These are phyloP conservation scores for Aspergillus hortae DNA, from an alignment of 2,329 filamentous ascomycete genomes.

Conservation along the genomic window DNA sequence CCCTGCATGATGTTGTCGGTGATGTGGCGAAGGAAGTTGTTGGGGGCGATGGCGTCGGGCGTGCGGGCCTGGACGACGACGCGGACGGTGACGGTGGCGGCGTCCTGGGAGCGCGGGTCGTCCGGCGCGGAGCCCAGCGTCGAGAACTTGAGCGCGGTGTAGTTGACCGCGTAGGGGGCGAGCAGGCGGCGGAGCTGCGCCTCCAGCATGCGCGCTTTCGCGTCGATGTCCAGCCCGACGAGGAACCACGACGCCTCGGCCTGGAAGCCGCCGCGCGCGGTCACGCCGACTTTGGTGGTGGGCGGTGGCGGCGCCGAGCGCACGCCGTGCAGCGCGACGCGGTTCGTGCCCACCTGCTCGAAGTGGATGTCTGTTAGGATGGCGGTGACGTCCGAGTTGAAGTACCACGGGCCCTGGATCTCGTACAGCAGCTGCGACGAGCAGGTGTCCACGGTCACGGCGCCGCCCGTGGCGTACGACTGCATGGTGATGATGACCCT, in stretches of 20 bases:
- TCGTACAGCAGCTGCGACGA: constrained; percentile 54
- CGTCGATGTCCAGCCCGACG: constrained; percentile 43
- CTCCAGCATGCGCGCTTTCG: constrained; percentile 47
- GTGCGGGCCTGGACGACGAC: constrained; percentile 46
- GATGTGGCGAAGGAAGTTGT: constrained; percentile 34
- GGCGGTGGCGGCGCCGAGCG: constrained; percentile 44
- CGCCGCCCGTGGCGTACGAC: constrained; percentile 35
- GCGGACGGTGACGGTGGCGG: constrained; percentile 40
- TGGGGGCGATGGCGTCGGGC: constrained; percentile 31
- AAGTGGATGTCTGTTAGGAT: constrained; percentile 51
- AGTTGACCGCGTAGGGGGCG: constrained; percentile 29
- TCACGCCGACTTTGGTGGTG: constrained; percentile 51
- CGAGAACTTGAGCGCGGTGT: constrained; percentile 28
- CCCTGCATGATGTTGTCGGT: constrained; percentile 40
- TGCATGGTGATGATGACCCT: constrained; percentile 45
- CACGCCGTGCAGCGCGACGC: constrained; percentile 48
- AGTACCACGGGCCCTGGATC: constrained; percentile 55
- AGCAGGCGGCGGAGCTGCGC: constrained; percentile 41
- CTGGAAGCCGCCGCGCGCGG: constrained; percentile 46
- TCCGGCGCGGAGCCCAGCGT: constrained; percentile 26
- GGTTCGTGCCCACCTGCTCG: constrained; percentile 48
- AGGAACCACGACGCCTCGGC: constrained; percentile 46
- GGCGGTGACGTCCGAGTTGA: constrained; percentile 56
- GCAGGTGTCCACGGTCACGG: constrained; percentile 49
- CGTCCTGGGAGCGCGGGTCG: constrained; percentile 40